These are phyloP conservation scores for Amanita jacksonii DNA, from an alignment of 768 basidiomycete species.

Conservation along the genomic window DNA sequence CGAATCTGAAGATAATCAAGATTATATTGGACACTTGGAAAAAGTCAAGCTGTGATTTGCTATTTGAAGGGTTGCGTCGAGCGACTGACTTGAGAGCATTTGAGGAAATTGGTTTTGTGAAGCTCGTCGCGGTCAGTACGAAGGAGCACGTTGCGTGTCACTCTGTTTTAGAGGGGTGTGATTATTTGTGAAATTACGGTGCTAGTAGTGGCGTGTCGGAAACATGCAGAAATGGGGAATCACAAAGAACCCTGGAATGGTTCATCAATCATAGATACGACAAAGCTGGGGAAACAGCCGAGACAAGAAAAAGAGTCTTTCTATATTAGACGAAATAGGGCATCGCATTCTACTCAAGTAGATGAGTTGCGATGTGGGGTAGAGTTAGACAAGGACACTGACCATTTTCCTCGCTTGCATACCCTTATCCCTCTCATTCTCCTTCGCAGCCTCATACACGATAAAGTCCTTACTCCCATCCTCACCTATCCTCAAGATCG, in stretches of 20 bases:
- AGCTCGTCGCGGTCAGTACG: neutral
- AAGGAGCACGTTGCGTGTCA: neutral
- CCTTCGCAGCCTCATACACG: conserved; percentile 79
- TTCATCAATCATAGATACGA: no score
- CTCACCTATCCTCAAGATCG: conserved; percentile 78
- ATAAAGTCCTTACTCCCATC: conserved; percentile 60
- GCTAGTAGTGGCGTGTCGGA: no score
- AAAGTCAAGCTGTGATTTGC: neutral
- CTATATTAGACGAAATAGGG: conserved; percentile 39
- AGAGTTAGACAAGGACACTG: conserved; percentile 19
- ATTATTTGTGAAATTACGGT: no score
- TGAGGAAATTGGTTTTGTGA: neutral
- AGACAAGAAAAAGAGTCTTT: no score
- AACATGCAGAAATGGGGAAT: no score
- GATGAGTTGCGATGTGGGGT: neutral
- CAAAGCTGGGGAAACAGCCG: no score
- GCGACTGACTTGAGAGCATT: neutral
- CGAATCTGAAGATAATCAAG: conserved; percentile 3
- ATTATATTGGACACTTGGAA: neutral
- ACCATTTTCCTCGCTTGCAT: conserved; percentile 71
- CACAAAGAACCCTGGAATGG: no score
- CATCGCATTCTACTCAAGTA: conserved; percentile 35
- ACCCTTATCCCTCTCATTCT: conserved; percentile 81
- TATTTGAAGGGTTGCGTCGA: neutral
- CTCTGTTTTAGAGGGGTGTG: conserved; percentile 1